These are phyloP conservation scores for Eustoma russellianum DNA, from an alignment of 257 asterid species.

Conservation along the genomic window DNA sequence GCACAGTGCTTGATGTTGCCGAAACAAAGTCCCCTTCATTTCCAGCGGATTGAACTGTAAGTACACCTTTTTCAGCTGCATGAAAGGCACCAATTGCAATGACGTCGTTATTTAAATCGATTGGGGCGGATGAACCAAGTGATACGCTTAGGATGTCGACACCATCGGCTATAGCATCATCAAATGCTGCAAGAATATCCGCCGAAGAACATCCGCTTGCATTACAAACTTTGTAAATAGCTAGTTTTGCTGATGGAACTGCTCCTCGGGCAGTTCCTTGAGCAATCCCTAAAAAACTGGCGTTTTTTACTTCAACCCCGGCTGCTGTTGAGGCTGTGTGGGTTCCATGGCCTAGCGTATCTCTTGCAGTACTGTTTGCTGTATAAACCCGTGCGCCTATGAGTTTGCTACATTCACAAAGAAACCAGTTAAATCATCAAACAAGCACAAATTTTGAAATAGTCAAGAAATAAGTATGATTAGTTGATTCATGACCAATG, in stretches of 20 bases:
- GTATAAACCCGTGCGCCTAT: constrained; percentile 32
- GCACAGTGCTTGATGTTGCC: constrained; percentile 20
- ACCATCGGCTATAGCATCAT: constrained; percentile 46
- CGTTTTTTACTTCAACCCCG: constrained; percentile 18
- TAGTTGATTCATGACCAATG: not conserved
- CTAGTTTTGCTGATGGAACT: constrained; percentile 31
- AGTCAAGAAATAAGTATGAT: not conserved
- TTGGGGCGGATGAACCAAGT: not conserved
- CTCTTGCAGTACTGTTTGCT: constrained; percentile 11
- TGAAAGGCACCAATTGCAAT: constrained; percentile 33
- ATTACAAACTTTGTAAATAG: constrained; percentile 24
- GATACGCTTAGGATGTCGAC: constrained; percentile 32
- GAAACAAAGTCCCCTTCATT: constrained; percentile 8
- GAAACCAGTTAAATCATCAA: not conserved
- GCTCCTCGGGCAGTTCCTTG: constrained; percentile 36
- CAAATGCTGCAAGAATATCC: constrained; percentile 27
- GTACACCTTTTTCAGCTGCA: constrained; percentile 22
- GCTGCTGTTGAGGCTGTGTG: constrained; percentile 45
- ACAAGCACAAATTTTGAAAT: not conserved
- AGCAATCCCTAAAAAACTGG: constrained; percentile 23
- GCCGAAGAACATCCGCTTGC: rapidly evolving
- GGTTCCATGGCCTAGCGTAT: constrained; percentile 24
- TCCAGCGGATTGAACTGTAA: constrained; percentile 34
- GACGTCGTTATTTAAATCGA: not conserved
- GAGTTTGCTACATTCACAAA: constrained; percentile 20